phyloP scores from a whole-genome alignment of 1,139 yeast genomes.

The Hemisphaericaspora subhashii region DNA sequence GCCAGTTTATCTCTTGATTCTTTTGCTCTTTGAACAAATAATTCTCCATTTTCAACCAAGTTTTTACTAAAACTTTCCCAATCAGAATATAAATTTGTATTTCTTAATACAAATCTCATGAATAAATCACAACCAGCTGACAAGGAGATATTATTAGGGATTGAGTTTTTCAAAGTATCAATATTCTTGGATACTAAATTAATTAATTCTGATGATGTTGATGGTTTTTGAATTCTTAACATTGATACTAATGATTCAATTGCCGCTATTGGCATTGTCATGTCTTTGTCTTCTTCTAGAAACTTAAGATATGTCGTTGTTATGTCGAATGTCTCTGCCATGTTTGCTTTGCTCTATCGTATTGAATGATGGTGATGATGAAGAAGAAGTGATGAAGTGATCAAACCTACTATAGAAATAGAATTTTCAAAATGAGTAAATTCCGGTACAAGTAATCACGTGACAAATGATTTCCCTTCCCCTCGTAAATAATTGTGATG shows the following conservation, averaged over 20 bases:
- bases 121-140: constrained; percentile 98
- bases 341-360: neutral
- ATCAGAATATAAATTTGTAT: constrained; percentile 84
- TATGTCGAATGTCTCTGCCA: constrained; percentile 58
- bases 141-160: constrained; percentile 86
- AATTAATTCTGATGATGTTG: constrained; percentile 91
- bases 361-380: neutral
- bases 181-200: constrained; percentile 77
- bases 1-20: constrained; percentile 88
- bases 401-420: no score
- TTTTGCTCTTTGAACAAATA: constrained; percentile 90
- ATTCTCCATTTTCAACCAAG: constrained; percentile 88
- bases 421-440: no score
- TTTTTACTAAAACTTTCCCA: constrained; percentile 95
- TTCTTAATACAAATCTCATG: constrained; percentile 87
- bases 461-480: no score
- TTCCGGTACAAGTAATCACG: no score
- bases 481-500: no score
- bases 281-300: constrained; percentile 82
- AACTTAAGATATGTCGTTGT: constrained; percentile 76
- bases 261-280: constrained; percentile 99
- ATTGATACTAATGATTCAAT: constrained; percentile 90
- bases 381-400: no score
- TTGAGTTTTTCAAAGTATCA: constrained; percentile 68
- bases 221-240: constrained; percentile 77